phyloP scores from a whole-genome alignment of 495 filamentous ascomycete species.

The Tuber umbilicatum region DNA sequence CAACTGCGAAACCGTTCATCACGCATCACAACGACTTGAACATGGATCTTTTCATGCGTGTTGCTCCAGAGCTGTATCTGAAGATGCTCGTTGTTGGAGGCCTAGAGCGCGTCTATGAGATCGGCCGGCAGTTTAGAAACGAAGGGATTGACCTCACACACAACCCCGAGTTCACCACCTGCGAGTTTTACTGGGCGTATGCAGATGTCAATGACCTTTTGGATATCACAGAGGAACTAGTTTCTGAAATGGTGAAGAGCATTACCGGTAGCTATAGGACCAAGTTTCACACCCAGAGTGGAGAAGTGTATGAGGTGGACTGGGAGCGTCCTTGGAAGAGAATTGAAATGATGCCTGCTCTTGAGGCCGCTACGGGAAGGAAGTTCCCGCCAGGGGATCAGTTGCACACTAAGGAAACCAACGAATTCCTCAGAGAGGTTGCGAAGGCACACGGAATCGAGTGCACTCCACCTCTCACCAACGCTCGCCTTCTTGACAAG shows the following conservation, averaged over 20 bases:
- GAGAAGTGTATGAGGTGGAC: conserved; percentile 82
- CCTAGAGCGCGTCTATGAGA: conserved; percentile 84
- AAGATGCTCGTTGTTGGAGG: conserved; percentile 96
- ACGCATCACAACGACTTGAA: conserved; percentile 92
- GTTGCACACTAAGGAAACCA: conserved; percentile 81
- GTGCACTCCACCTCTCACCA: conserved; percentile 82
- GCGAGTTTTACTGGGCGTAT: conserved; percentile 95
- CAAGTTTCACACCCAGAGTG: conserved; percentile 69
- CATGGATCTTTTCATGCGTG: conserved; percentile 87
- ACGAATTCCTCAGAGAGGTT: conserved; percentile 74
- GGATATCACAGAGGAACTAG: conserved; percentile 87
- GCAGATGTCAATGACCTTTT: conserved; percentile 90
- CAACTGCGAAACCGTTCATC: conserved; percentile 89
- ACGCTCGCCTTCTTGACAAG: conserved; percentile 96
- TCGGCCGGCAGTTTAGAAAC: conserved; percentile 87
- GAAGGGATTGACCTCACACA: conserved; percentile 95
- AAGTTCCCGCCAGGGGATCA: conserved; percentile 86
- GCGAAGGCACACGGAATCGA: conserved; percentile 86
- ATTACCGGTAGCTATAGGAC: conserved; percentile 81
- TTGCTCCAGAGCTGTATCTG: conserved; percentile 91
- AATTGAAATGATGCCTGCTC: conserved; percentile 91
- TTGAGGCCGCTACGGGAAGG: conserved; percentile 82
- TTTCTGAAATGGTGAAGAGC: conserved; percentile 84
- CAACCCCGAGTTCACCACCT: conserved; percentile 97
- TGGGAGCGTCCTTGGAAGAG: conserved; percentile 92